Evolutionary conservation across 352 stramenopile species (phyloP).

Genomic region (Phytopythium delawarense): DNA sequence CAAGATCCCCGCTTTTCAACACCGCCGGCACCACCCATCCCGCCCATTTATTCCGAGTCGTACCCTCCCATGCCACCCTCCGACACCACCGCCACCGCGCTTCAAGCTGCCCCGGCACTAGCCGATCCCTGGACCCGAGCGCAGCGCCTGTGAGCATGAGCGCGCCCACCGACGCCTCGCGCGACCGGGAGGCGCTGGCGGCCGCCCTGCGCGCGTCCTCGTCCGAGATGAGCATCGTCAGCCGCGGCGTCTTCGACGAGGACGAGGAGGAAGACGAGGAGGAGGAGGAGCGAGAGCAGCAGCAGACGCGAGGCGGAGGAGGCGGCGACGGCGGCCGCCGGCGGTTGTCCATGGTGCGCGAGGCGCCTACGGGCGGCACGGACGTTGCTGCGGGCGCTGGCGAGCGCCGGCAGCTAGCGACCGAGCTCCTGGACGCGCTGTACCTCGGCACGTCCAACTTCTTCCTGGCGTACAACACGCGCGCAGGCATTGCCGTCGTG

Average conservation of each 20-base stretch:
- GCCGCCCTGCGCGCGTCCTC: constrained; percentile 25
- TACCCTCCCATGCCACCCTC: neutral
- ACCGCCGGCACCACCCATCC: too few relatives aligned
- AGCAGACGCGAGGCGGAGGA: neutral
- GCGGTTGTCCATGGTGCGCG: neutral
- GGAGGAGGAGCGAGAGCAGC: neutral
- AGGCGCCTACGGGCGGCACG: neutral
- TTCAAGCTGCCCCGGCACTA: neutral
- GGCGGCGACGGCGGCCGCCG: neutral
- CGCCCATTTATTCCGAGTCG: neutral
- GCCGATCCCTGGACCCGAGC: neutral
- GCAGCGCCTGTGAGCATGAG: neutral
- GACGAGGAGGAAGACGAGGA: constrained; percentile 15
- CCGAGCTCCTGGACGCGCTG: constrained; percentile 66
- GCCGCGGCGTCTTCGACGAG: constrained; percentile 19
- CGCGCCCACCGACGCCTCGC: neutral
- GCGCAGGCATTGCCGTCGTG: constrained; percentile 69
- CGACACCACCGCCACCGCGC: too few relatives aligned
- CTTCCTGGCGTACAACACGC: constrained; percentile 84
- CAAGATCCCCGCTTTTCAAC: neutral
- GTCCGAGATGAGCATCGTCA: constrained; percentile 40
- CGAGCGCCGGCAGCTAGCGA: constrained; percentile 32
- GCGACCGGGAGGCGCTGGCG: constrained; percentile 5
- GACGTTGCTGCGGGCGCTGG: neutral
- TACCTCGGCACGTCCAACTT: constrained; percentile 81